Conservation (phyloP, 352 stramenopile species). For the Elongisporangium anandrum region DNA sequence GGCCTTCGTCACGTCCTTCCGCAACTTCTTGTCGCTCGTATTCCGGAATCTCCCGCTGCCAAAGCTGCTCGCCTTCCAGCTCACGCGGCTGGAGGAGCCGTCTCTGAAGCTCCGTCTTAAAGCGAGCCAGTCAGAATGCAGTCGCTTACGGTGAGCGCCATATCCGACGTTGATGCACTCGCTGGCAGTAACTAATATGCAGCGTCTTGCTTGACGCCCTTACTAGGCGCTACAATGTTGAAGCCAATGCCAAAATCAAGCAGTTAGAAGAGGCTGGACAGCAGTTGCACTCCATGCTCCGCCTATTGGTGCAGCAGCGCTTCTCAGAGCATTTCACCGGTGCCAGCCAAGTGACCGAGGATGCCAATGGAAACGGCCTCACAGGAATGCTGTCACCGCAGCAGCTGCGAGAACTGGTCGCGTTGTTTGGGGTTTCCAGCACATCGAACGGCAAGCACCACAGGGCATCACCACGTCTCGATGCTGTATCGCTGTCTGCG, state of each 20-base stretch:
- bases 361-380: background rate
- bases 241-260: slow-evolving; percentile 51
- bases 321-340: slow-evolving; percentile 58
- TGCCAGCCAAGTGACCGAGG: background rate
- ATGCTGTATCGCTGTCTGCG: background rate
- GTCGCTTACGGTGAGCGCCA: slow-evolving; percentile 34
- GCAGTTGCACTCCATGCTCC: slow-evolving; percentile 54
- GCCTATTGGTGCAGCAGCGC: slow-evolving; percentile 61
- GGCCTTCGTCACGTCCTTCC: slow-evolving; percentile 63
- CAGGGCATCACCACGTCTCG: background rate
- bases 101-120: slow-evolving; percentile 65
- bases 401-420: slow-evolving; percentile 45
- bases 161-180: background rate
- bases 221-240: slow-evolving; percentile 31
- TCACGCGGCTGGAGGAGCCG: slow-evolving; percentile 63
- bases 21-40: slow-evolving; percentile 77
- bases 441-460: background rate
- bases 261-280: slow-evolving; percentile 55
- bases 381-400: slow-evolving; percentile 18
- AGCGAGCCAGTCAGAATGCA: slow-evolving; percentile 67
- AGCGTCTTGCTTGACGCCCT: background rate
- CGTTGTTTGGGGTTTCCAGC: slow-evolving; percentile 42
- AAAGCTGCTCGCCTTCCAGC: slow-evolving; percentile 73
- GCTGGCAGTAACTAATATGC: background rate
- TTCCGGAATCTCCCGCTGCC: slow-evolving; percentile 70